Conservation (phyloP, 106 monocot genomes). For the Alisma plantagoaquatica region DNA sequence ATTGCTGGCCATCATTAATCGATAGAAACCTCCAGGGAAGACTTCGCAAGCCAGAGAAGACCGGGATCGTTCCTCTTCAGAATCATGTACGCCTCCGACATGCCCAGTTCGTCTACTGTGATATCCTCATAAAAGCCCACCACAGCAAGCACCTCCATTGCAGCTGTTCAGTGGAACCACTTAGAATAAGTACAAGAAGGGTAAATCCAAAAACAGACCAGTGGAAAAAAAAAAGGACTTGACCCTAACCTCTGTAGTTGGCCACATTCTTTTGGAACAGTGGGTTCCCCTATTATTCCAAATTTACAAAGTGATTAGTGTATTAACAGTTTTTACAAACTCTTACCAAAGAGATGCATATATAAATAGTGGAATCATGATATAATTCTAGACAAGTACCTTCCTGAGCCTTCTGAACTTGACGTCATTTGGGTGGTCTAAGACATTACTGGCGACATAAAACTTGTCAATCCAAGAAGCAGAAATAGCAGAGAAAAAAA, state of each 20-base stretch:
- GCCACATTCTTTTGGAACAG: slow-evolving; percentile 75
- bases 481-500: neutral
- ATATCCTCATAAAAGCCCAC: slow-evolving; percentile 76
- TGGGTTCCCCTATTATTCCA: slow-evolving; percentile 72
- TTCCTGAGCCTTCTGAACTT: slow-evolving; percentile 74
- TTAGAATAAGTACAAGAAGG: neutral
- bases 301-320: too few relatives aligned
- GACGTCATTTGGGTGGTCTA: slow-evolving; percentile 61
- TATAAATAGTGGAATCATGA: neutral
- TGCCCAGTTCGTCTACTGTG: slow-evolving; percentile 45
- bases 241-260: slow-evolving; percentile 47
- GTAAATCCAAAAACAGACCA: neutral
- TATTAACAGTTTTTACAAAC: neutral
- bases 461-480: neutral
- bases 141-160: slow-evolving; percentile 70
- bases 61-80: slow-evolving; percentile 89
- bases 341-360: neutral
- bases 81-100: slow-evolving; percentile 53
- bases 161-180: slow-evolving; percentile 41
- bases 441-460: slow-evolving; percentile 52
- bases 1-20: slow-evolving; percentile 1
- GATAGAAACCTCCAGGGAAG: slow-evolving; percentile 45
- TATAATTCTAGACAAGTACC: slow-evolving; percentile 19
- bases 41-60: slow-evolving; percentile 88
- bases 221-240: neutral